phyloP scores from a whole-genome alignment of 2,329 filamentous ascomycete species.

The Nothophoma quercina region DNA sequence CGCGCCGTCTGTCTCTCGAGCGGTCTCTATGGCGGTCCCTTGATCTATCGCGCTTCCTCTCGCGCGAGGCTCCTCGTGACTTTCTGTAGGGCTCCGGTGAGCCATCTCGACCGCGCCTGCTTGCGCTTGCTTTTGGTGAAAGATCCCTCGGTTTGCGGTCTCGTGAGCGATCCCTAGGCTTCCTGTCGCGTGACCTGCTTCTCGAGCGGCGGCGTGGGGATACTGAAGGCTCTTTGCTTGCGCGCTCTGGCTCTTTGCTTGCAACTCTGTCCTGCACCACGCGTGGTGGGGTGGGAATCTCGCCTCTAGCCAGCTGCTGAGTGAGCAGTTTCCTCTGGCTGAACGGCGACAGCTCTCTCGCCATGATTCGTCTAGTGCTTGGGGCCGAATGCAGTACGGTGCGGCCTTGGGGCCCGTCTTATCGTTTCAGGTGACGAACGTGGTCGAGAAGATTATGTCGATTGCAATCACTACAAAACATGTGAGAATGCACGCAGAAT shows the following conservation, averaged over 20 bases:
- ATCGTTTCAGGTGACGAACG: slow-evolving; percentile 7
- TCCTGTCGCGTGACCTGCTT: slow-evolving; percentile 24
- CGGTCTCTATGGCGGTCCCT: slow-evolving; percentile 20
- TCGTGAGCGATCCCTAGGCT: slow-evolving; percentile 18
- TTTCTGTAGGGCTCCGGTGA: slow-evolving; percentile 43
- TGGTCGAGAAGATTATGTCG: not conserved
- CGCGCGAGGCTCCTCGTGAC: slow-evolving; percentile 26
- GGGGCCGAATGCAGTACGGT: not conserved
- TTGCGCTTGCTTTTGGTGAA: slow-evolving; percentile 19
- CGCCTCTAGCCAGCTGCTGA: slow-evolving; percentile 31
- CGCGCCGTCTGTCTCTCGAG: slow-evolving; percentile 28
- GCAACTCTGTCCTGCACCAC: slow-evolving; percentile 21
- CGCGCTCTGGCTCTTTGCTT: slow-evolving; percentile 20
- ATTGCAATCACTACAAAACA: slow-evolving; percentile 1
- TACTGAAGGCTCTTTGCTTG: slow-evolving; percentile 19
- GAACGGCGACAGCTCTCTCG: slow-evolving; percentile 43
- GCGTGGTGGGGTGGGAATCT: slow-evolving; percentile 23
- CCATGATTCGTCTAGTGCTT: slow-evolving; percentile 22
- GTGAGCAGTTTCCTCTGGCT: slow-evolving; percentile 43
- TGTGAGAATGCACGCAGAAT: not conserved
- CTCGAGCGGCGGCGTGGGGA: slow-evolving; percentile 21
- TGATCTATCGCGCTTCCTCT: slow-evolving; percentile 22
- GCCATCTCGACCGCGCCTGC: slow-evolving; percentile 18
- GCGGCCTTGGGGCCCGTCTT: slow-evolving; percentile 1
- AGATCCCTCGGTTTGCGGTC: slow-evolving; percentile 25